A percentile compares a stretch with the other conserved stretches of the same genome.
These are phyloP conservation scores for Pterocarpus santalinus DNA, from an alignment of 306 rosid genomes.

Conservation along the genomic window DNA sequence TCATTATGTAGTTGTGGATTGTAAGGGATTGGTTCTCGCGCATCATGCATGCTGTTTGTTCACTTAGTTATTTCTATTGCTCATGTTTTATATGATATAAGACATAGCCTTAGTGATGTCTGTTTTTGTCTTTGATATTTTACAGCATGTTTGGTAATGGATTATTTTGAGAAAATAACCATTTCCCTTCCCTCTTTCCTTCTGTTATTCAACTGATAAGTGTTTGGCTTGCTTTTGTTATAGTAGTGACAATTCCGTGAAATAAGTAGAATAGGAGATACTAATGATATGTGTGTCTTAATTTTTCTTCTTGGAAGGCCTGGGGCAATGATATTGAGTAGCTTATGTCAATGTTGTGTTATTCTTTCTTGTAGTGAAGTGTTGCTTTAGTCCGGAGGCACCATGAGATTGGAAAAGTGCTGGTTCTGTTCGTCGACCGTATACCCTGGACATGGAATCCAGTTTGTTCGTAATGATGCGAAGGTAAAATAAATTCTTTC, in stretches of 20 bases:
- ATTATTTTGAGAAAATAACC: too few species aligned
- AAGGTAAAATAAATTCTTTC: slow-evolving; percentile 54
- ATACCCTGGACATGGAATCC: slow-evolving; percentile 95
- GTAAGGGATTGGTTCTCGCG: too few species aligned
- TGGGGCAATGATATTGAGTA: not conserved
- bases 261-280: not conserved
- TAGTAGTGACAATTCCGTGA: not conserved
- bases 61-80: too few species aligned
- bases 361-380: not conserved
- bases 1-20: too few species aligned
- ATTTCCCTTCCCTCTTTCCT: not conserved
- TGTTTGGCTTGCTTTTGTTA: not conserved
- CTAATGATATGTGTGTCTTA: not conserved
- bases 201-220: not conserved
- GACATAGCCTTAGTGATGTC: not conserved
- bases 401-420: not conserved
- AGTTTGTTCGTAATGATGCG: slow-evolving; percentile 88
- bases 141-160: too few species aligned
- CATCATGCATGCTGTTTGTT: too few species aligned
- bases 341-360: not conserved
- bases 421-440: slow-evolving; percentile 93
- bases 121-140: not conserved
- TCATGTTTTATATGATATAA: too few species aligned
- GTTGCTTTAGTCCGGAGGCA: slow-evolving; percentile 23
- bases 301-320: too few species aligned